Evolutionary conservation across 805 yeast species (phyloP), one percentile per base, ranked within the genome.

Genomic region (Kodamaea jinghongensis): DNA sequence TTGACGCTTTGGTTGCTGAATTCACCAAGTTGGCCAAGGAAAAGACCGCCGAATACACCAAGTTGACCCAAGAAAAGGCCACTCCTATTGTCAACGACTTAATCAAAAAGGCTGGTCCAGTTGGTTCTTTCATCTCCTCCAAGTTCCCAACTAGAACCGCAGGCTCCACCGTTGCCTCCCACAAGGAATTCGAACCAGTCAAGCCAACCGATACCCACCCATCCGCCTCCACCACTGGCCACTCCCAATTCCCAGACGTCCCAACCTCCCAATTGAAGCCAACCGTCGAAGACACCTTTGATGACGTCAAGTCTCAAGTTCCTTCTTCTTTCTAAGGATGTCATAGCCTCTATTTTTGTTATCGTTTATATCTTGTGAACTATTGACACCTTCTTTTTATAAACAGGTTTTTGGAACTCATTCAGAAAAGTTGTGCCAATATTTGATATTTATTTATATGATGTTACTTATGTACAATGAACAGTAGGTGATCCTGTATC

Each of bases 91-190:
- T 82, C 47, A 72, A 78, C 47, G 70, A 73, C 50, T 71, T 77
- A 47, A 75, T 76, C 52, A 67, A 73, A 52, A 78, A 78, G 61
- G 61, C 81, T 43, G 84, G 85, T 32, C 91, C 91, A 38, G 78
- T 82, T 42, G 79, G 85, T 29, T 57, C 70, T 26, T 76, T 79
- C 54, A 63, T 83, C 55, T 69, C 74, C 57, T 66, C 78, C 26
- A 75, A 75, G 65, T 57, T 77, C 48, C 82, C 83, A 34, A 64
- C 70, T 44, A 80, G 88, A 76, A 82, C 89, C 45, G 86, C 86
- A 27, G 81, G 84, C 29, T 70, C 86, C 30, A 80, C 86, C 34
- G 84, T 81, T 47, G 39, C 46, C 34, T 38, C 45, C 25, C 42
- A 35, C 28, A 22, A 31, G n/a, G 86, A 79, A 60, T 74, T 42